Evolutionary conservation across 768 basidiomycete genomes (phyloP).

Genomic region (Pleurotus sapidus): DNA sequence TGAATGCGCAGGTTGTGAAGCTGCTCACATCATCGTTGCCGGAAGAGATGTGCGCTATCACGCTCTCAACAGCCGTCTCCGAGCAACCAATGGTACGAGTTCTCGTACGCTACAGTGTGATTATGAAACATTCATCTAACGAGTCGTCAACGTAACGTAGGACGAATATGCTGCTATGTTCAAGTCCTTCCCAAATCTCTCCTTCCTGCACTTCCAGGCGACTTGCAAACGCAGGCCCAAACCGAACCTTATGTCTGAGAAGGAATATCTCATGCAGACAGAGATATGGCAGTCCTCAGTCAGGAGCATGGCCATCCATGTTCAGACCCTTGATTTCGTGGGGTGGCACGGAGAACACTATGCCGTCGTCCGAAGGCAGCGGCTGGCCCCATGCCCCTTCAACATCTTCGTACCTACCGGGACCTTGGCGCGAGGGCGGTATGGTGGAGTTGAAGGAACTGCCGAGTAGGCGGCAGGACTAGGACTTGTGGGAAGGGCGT

Average conservation of each 20-base stretch:
- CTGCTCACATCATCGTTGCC: conserved; percentile 41
- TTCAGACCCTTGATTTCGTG: conserved; percentile 59
- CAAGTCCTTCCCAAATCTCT: conserved; percentile 42
- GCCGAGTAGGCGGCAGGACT: conserved; percentile 51
- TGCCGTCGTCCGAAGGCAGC: conserved; percentile 46
- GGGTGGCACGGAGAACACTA: conserved; percentile 78
- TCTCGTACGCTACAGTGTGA: not conserved
- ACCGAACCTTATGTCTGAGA: conserved; percentile 56
- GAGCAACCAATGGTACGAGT: conserved; percentile 46
- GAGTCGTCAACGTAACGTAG: conserved; percentile 21
- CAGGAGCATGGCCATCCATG: conserved; percentile 42
- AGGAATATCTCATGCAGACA: conserved; percentile 55
- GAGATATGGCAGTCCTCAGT: conserved; percentile 52
- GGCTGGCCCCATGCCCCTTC: conserved; percentile 6
- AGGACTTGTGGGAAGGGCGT: conserved; percentile 69
- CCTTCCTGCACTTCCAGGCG: conserved; percentile 59
- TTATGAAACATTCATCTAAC: too few relatives aligned
- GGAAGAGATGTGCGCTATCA: conserved; percentile 49
- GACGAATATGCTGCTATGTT: conserved; percentile 53
- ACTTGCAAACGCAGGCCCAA: conserved; percentile 46
- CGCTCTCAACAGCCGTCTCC: conserved; percentile 46
- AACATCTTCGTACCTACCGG: not conserved
- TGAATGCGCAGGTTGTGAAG: conserved; percentile 34
- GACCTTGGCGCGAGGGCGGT: not conserved
- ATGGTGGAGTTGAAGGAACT: conserved; percentile 56